Base-by-base conservation (phyloP, 2,329 filamentous ascomycete genomes). In the Fusarium camptoceras region DNA sequence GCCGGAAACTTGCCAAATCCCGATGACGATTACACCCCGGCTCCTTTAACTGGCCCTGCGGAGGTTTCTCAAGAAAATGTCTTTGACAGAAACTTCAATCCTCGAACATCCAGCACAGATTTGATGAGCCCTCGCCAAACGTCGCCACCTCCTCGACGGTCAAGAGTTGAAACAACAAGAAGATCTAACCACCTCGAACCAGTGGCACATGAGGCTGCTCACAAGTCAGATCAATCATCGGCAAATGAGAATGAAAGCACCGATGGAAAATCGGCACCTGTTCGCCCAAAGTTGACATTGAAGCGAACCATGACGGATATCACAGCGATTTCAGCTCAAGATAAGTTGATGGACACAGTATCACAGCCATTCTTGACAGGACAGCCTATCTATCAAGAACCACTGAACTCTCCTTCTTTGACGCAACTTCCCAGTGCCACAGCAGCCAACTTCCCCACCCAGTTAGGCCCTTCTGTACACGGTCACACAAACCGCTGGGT, bases 301-400 rank as follows among this genome's bases (percentile, higher is more conserved):
- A 97, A 94, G 81, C 89, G 95, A 75, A 97, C 95, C 20, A 92
- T 92, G 81, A 98, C 95, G 18, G 95, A 98, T 79, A 88, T 92
- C 24, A 88, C 88, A 55, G 88, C 92, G 20, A 85, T 92, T 28
- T 89, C 89, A 20, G 83, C 97, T 70, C 93, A 97, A 79, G 91
- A 92, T 74, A 95, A 91, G 80, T 88, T 98, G 47, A 88, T 95
- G 74, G 94, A 98, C 76, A 91, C 91, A 53, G 85, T 98, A 80
- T 90, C 94, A 25, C 91, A 94, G 78, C 94, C 95, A 18, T 97
- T 93, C 77, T 82, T 90, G 27, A 82, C 87, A 14, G 78, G 76
- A 5, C 78, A 80, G 54, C 73, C 76, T 18, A 62, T 79, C 15
- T 78, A 78, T 50, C 78, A 81, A 46, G 80, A 81, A 55, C 75